A percentile compares a stretch with the other conserved stretches of the same genome.
Evolutionary conservation across 257 asterid genomes (phyloP).

Genomic region (Penstemon davidsonii): DNA sequence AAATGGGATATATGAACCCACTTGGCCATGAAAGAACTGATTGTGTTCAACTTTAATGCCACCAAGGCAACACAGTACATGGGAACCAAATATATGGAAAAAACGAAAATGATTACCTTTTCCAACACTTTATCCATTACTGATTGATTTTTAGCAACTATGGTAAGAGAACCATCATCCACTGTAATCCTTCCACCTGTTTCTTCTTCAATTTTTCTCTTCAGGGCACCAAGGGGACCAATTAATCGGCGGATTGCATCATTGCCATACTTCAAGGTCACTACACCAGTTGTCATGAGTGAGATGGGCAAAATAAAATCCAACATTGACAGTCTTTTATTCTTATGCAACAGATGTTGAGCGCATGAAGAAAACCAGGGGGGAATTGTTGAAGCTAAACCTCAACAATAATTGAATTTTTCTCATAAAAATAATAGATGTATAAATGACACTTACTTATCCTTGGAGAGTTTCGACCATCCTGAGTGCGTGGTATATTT

Average conservation of each 20-base stretch:
- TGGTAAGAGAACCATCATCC: constrained; percentile 72
- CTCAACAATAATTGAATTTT: constrained; percentile 11
- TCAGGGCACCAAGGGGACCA: constrained; percentile 94
- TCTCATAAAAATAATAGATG: background rate
- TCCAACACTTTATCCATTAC: constrained; percentile 79
- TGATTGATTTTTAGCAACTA: constrained; percentile 80
- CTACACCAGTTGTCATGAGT: constrained; percentile 45
- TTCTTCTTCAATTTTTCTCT: constrained; percentile 93
- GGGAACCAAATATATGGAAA: constrained; percentile 19
- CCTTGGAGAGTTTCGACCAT: constrained; percentile 72
- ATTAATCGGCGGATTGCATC: constrained; percentile 84
- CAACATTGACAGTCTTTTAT: constrained; percentile 8
- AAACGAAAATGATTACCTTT: constrained; percentile 49
- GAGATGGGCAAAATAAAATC: constrained; percentile 19
- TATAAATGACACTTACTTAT: constrained; percentile 45
- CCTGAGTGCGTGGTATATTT: constrained; percentile 69
- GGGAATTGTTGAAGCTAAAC: constrained; percentile 13
- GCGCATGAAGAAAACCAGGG: constrained; percentile 14
- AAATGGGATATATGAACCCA: constrained; percentile 17
- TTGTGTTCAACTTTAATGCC: constrained; percentile 8
- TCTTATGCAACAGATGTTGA: background rate
- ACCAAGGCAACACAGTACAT: constrained; percentile 14
- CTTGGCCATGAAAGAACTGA: constrained; percentile 16
- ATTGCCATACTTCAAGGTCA: constrained; percentile 72
- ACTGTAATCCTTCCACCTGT: constrained; percentile 91